Base-by-base conservation (phyloP, 352 stramenopile genomes). In the Thraustochytrium striatum region DNA sequence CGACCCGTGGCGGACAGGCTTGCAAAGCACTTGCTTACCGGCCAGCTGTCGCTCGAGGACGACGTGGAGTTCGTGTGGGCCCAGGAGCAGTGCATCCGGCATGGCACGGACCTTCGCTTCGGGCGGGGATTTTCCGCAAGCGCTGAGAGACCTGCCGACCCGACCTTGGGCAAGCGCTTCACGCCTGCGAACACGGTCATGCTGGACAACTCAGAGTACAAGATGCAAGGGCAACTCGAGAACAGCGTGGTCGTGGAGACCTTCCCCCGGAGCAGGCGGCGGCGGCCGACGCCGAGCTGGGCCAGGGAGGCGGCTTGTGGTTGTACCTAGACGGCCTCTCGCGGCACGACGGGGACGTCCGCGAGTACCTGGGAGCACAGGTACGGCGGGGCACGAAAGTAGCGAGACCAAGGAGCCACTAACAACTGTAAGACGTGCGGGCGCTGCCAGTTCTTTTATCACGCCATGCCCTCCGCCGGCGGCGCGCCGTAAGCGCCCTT, bases 1-100 rank as follows among this genome's bases (percentile, higher is more conserved):
- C 11, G 8, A 9, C 41, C 39, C 2, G 65, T 75, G 2, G 65
- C 65, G 25, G 33, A 72, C 33, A 43, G 32, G 11, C 21, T 75
- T 5, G 65, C 52, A 21, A 75, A 75, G 35, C 65, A 75, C 39
- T 43, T 75, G 7, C 61, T 75, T 32, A 38, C 65, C 3, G 65
- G 30, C 0, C 59, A 75, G 32, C 61, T 75, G 13, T 3, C 43
- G 3, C 36, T 58, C 41, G 41, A 2, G 35, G 16, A 72, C 13
- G 65, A 75, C 32, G 41, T 30, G 41, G 35, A 16, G 21, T 50
- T 75, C 21, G 65, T 75, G 7, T 41, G 43, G 0, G 52, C 41
- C 52, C 65, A 75, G 65, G 16, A 8, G 16, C 19, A 61, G 19
- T 75, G 65, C 50, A 38, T 30, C 9, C 65, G 65, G 16, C 58